Evolutionary conservation across 2,329 filamentous ascomycete genomes (phyloP).

Genomic region (Dothideomycetes sp.): DNA sequence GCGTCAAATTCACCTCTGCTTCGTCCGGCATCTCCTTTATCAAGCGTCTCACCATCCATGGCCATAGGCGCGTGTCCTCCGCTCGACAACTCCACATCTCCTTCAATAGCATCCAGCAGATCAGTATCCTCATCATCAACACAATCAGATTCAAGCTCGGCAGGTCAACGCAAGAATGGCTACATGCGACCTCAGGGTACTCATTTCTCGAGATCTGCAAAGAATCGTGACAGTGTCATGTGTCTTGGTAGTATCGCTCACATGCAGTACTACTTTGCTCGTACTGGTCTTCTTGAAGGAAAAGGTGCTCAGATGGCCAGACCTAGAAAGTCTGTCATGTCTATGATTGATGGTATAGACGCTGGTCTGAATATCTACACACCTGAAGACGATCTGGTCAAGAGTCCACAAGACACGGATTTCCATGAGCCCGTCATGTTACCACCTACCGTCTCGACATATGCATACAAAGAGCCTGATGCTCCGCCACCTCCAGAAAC

Average conservation of each 20-base stretch:
- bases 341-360: not conserved
- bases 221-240: slow-evolving; percentile 87
- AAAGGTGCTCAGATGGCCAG: slow-evolving; percentile 80
- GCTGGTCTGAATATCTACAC: slow-evolving; percentile 2
- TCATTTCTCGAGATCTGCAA: slow-evolving; percentile 82
- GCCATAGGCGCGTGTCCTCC: slow-evolving; percentile 51
- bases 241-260: slow-evolving; percentile 94
- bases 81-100: slow-evolving; percentile 47
- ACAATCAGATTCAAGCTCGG: slow-evolving; percentile 38
- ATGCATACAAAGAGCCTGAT: slow-evolving; percentile 73
- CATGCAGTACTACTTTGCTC: slow-evolving; percentile 95
- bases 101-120: slow-evolving; percentile 33
- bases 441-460: slow-evolving; percentile 95
- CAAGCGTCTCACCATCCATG: slow-evolving; percentile 52
- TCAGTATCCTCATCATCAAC: slow-evolving; percentile 45
- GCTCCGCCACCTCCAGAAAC: slow-evolving; percentile 78
- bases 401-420: slow-evolving; percentile 37
- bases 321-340: slow-evolving; percentile 45
- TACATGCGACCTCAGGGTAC: slow-evolving; percentile 83
- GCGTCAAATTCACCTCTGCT: slow-evolving; percentile 18
- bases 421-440: slow-evolving; percentile 65
- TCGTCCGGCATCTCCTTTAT: slow-evolving; percentile 55
- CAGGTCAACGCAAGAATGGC: slow-evolving; percentile 54
- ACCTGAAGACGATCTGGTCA: slow-evolving; percentile 5
- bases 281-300: slow-evolving; percentile 85